Evolutionary conservation across 257 asterid genomes (phyloP).

Genomic region (Solanum pinnatisectum): DNA sequence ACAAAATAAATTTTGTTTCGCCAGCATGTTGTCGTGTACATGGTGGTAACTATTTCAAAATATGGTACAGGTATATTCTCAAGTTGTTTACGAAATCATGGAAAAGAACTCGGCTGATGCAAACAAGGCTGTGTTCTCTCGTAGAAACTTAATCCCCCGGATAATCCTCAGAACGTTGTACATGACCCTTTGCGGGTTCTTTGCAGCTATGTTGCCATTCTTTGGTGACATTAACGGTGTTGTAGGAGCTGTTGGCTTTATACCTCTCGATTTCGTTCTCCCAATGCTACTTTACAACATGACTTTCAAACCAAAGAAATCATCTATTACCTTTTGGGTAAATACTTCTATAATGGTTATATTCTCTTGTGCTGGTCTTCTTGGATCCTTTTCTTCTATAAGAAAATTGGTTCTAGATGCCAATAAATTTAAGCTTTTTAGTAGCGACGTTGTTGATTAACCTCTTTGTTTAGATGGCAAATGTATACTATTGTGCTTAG

Average conservation of each 20-base stretch:
- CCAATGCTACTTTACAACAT: conserved; percentile 96
- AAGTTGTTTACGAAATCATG: conserved; percentile 94
- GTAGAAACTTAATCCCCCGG: conserved; percentile 74
- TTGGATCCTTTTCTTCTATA: conserved; percentile 72
- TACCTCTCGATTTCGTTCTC: conserved; percentile 83
- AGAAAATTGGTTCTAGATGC: conserved; percentile 79
- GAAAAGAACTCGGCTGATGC: conserved; percentile 88
- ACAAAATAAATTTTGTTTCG: background rate
- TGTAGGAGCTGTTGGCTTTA: conserved; percentile 92
- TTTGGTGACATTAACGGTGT: conserved; percentile 85
- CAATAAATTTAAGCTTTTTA: conserved; percentile 58
- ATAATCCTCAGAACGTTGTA: conserved; percentile 64
- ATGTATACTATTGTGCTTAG: background rate
- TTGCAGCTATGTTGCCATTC: conserved; percentile 96
- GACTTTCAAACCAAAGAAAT: conserved; percentile 47
- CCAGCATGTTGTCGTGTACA: background rate
- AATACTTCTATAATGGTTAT: conserved; percentile 52
- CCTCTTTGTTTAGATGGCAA: background rate
- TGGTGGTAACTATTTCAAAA: background rate
- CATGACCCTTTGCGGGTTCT: conserved; percentile 58
- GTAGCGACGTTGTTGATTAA: conserved; percentile 66
- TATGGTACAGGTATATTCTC: conserved; percentile 66
- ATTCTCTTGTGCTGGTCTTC: conserved; percentile 69
- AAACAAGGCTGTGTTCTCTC: conserved; percentile 59
- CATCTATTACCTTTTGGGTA: conserved; percentile 51